Evolutionary conservation across 805 yeast species (phyloP).

Genomic region (Hanseniaspora mollemarum): DNA sequence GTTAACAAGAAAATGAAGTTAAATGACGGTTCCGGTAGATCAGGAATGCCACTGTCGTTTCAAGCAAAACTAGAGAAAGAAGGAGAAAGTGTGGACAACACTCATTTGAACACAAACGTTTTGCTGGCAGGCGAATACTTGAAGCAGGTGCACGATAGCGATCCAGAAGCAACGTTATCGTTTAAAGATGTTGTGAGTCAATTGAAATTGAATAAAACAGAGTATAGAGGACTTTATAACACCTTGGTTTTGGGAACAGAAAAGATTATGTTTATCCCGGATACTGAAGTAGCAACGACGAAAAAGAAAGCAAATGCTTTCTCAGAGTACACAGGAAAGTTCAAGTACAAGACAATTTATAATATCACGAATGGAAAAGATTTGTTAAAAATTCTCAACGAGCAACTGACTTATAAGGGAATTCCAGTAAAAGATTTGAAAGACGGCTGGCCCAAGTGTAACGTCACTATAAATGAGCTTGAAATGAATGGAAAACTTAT

Average conservation of each 20-base stretch:
- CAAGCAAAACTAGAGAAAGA: slow-evolving; percentile 6
- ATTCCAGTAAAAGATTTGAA: slow-evolving; percentile 33
- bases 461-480: slow-evolving; percentile 62
- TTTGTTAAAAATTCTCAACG: slow-evolving; percentile 56
- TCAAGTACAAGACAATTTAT: slow-evolving; percentile 80
- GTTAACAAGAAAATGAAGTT: slow-evolving; percentile 1
- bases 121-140: slow-evolving; percentile 86
- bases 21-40: slow-evolving; percentile 3
- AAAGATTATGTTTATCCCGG: slow-evolving; percentile 46
- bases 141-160: slow-evolving; percentile 26
- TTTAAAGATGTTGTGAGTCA: slow-evolving; percentile 69
- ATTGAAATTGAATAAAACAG: slow-evolving; percentile 42
- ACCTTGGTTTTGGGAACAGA: slow-evolving; percentile 39
- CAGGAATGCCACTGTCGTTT: slow-evolving; percentile 6
- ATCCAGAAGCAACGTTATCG: slow-evolving; percentile 74
- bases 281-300: slow-evolving; percentile 53
- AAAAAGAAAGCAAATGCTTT: neutral
- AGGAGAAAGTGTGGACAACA: slow-evolving; percentile 2
- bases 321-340: slow-evolving; percentile 19
- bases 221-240: slow-evolving; percentile 53
- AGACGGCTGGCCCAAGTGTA: slow-evolving; percentile 92
- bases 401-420: slow-evolving; percentile 53
- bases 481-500: slow-evolving; percentile 68
- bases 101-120: slow-evolving; percentile 65
- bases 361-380: slow-evolving; percentile 76